Evolutionary conservation across 2,329 filamentous ascomycete species (phyloP), one percentile per base, ranked within the genome.

Genomic region (Coniochaeta ligniaria): DNA sequence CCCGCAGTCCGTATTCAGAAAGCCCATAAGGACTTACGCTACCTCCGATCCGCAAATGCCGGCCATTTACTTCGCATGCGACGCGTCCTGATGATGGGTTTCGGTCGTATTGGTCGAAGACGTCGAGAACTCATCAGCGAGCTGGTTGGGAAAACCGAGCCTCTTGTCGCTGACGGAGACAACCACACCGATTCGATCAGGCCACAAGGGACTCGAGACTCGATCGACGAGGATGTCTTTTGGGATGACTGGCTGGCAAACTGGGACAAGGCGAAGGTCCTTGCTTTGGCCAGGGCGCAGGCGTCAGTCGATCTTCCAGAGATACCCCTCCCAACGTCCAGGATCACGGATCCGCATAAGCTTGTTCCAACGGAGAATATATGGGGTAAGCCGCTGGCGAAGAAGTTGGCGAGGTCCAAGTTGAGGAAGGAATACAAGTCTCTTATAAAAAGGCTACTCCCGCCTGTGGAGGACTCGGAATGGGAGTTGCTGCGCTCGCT

Each of bases 401-500:
- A 72, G 6, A 76, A 70, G 50, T 66, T 79, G 0, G 66, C 71
- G 8, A 72, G 75, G n/a, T 75, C 74, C 11, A 80, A 80, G 62
- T 66, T 73, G 55, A 77, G 74, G 31, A 74, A 71, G 24, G 81
- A 79, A 73, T 88, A 82, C 80, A 76, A 71, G 41, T 60, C 60
- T 4, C 67, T 75, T 17, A 71, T 79, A 0, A 69, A 76, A 14
- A 81, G 78, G 61, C 63, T 85, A 7, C 72, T 83, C 65, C 81
- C 83, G n/a, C 85, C 85, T 0, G 61, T 88, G 17, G 76, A 76
- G 7, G 72, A 69, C 31, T 72, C 74, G 20, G 83, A 87, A 66
- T 88, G 83, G 83, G 75, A 86, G 16, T 67, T 78, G 16, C 70
- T 88, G n/a, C 71, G 71, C n/a, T 70, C 71, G 26, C 65, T 88